phyloP scores from a whole-genome alignment of 257 asterid genomes.

The Mentha longifolia region DNA sequence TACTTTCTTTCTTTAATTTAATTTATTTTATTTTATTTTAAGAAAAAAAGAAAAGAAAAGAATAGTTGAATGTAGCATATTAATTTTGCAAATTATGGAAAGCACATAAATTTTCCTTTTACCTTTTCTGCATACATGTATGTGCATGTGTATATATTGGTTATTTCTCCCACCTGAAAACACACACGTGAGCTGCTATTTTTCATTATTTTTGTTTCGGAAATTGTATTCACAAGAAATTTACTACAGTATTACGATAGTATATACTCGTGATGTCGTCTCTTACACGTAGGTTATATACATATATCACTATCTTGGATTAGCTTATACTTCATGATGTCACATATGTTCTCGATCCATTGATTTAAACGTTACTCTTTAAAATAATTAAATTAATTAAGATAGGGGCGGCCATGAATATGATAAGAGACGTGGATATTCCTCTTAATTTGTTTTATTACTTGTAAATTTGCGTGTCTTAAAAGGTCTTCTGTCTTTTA shows the following conservation, averaged over 20 bases:
- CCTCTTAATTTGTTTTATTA: slow-evolving; percentile 15
- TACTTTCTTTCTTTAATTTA: too few relatives aligned
- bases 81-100: neutral
- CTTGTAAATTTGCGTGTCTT: neutral
- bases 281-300: too few relatives aligned
- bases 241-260: too few relatives aligned
- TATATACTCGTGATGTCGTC: neutral
- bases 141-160: slow-evolving; percentile 17
- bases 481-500: neutral
- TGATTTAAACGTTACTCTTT: neutral
- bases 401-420: neutral
- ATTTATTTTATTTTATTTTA: too few relatives aligned
- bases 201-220: too few relatives aligned
- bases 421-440: neutral
- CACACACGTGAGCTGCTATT: neutral
- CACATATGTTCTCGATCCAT: neutral
- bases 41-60: too few relatives aligned
- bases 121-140: neutral
- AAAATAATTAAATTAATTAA: too few relatives aligned
- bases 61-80: too few relatives aligned
- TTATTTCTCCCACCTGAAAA: neutral
- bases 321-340: too few relatives aligned
- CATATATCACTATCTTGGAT: too few relatives aligned
- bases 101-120: neutral
- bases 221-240: too few relatives aligned